Conservation (phyloP, 345 rosid species). For the Lepidium aucheri region DNA sequence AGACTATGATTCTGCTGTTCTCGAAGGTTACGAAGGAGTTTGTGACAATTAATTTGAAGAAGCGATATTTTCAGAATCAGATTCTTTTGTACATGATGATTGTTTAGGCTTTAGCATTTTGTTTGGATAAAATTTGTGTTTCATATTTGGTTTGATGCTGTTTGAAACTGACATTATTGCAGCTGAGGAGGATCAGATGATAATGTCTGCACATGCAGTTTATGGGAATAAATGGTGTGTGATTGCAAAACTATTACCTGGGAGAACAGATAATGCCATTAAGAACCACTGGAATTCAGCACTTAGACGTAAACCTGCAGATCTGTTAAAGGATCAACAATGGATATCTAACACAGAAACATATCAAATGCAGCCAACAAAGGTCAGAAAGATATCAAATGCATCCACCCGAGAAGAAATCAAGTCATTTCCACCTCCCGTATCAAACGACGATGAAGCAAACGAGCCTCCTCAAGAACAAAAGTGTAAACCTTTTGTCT, state of each 20-base stretch:
- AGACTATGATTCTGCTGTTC: not conserved
- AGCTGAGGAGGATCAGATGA: constrained; percentile 69
- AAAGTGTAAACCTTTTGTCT: constrained; percentile 33
- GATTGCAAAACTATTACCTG: constrained; percentile 69
- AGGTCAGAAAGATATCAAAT: constrained; percentile 32
- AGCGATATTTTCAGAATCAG: not conserved
- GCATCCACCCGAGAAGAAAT: constrained; percentile 46
- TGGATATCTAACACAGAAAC: constrained; percentile 1
- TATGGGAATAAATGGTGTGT: constrained; percentile 79
- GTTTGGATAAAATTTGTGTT: not conserved
- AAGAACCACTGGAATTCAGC: constrained; percentile 87
- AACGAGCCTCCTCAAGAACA: constrained; percentile 29
- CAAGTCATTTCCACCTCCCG: constrained; percentile 24
- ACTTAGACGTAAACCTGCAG: constrained; percentile 34
- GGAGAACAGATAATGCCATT: constrained; percentile 81
- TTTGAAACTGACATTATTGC: constrained; percentile 9
- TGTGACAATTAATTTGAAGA: not conserved
- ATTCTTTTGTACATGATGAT: not conserved
- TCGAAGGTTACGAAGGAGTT: not conserved
- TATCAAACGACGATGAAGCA: constrained; percentile 15
- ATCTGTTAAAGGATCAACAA: not conserved
- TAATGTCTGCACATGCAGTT: constrained; percentile 50
- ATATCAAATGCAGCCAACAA: constrained; percentile 42
- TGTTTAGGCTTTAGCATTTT: not conserved
- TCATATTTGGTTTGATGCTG: not conserved